Evolutionary conservation across 768 basidiomycete species (phyloP), one percentile per base, ranked within the genome.

Genomic region (Lepiota venenata): DNA sequence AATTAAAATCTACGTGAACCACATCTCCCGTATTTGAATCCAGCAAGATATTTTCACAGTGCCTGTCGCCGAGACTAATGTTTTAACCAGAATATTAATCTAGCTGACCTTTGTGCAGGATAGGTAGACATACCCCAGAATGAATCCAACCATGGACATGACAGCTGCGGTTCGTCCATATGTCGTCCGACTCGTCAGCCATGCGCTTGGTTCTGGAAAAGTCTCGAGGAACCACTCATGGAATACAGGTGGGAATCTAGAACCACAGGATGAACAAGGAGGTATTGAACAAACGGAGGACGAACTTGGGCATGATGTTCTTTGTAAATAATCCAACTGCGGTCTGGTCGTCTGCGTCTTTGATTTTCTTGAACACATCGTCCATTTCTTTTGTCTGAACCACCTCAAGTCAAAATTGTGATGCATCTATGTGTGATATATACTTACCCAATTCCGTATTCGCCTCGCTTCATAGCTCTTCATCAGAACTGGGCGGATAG

Each of bases 61-160:
- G 97, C 38, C 97, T 80, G 69, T 99, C 97, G 11, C 97, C 97
- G n/a, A 99, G 77, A n/a, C 95, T 96, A 47, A 32, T n/a, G 14
- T 27, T 20, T 43, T 8, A 32, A 51, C 22, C 36, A 32, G 29
- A 4, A 18, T 25, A 43, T 45, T 22, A 48, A 11, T 53, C 15
- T n/a, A 18, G 29, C 18, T 18, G 7, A 44, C 25, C 18, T 5
- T 16, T 4, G 27, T 47, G 37, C 11, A 32, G 44, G 7, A 45
- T 15, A 37, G 11, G 41, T 9, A 39, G 20, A 50, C 85, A 51
- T 59, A 96, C 93, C 96, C 96, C 11, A 98, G 75, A 40, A 99
- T 93, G 63, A 91, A 96, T 10, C 97, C 97, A 18, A 98, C 91
- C 91, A 99, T 98, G 1, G 91, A 97, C 88, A 97, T 98, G 50